These are phyloP conservation scores for Epichloe glyceriae DNA, from an alignment of 2,329 filamentous ascomycete genomes.

Conservation along the genomic window DNA sequence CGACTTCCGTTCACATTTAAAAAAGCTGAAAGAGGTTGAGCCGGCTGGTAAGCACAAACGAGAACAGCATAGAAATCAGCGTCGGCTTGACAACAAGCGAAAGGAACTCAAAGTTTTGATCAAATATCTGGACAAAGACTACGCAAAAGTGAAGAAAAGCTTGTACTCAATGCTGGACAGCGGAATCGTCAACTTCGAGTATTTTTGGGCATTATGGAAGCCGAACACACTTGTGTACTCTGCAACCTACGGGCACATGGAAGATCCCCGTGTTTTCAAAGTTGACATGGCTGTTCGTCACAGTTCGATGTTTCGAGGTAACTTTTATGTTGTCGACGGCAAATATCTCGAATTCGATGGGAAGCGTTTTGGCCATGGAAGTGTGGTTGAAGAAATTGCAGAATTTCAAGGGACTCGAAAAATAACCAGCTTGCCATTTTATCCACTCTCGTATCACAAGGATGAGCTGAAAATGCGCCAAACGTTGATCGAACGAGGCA, in stretches of 20 bases:
- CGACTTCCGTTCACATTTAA: constrained; percentile 53
- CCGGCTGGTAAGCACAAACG: constrained; percentile 34
- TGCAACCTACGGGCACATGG: constrained; percentile 60
- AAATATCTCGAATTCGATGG: constrained; percentile 81
- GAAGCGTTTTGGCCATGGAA: constrained; percentile 68
- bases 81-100: constrained; percentile 43
- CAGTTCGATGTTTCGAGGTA: constrained; percentile 53
- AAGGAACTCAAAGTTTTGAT: constrained; percentile 59
- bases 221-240: constrained; percentile 71
- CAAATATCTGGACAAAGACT: constrained; percentile 71
- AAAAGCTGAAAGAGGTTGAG: constrained; percentile 48
- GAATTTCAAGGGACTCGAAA: constrained; percentile 71
- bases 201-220: constrained; percentile 82
- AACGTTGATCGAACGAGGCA: constrained; percentile 65
- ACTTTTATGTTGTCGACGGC: constrained; percentile 66
- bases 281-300: constrained; percentile 65
- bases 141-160: constrained; percentile 60
- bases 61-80: constrained; percentile 48
- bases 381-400: constrained; percentile 53
- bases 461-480: constrained; percentile 51
- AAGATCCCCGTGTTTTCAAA: constrained; percentile 73
- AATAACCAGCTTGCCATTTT: constrained; percentile 66
- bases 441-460: constrained; percentile 70
- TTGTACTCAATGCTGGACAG: constrained; percentile 69
- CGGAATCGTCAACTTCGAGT: constrained; percentile 76